phyloP scores from a whole-genome alignment of 108 stramenopile species.

The Fistulifera pelliculosa region DNA sequence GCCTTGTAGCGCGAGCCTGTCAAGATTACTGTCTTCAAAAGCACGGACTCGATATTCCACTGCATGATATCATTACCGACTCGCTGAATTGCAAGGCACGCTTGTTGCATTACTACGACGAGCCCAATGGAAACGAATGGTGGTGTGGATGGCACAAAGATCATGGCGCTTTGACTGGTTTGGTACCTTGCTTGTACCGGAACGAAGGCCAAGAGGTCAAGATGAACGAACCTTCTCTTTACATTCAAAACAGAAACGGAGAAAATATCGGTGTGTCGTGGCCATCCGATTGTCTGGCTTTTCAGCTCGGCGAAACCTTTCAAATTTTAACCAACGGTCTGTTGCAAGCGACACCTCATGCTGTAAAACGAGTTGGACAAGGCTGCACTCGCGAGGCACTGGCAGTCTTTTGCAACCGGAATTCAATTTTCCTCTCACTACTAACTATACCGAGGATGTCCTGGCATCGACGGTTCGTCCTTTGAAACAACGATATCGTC shows the following conservation, averaged over 20 bases:
- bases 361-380: conserved; percentile 19
- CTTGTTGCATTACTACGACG: conserved; percentile 76
- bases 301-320: conserved; percentile 84
- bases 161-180: conserved; percentile 76
- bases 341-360: conserved; percentile 88
- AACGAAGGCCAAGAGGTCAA: conserved; percentile 26
- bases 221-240: conserved; percentile 43
- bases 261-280: conserved; percentile 40
- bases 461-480: conserved; percentile 33
- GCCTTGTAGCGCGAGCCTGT: conserved; percentile 63
- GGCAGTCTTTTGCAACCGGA: too few species aligned
- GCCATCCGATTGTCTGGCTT: conserved; percentile 58
- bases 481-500: conserved; percentile 43
- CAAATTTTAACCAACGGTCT: conserved; percentile 84
- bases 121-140: conserved; percentile 13
- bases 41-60: not conserved
- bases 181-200: conserved; percentile 70
- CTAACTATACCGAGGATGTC: too few species aligned
- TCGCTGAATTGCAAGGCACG: conserved; percentile 60
- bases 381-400: not conserved
- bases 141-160: conserved; percentile 93
- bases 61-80: not conserved
- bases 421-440: too few species aligned
- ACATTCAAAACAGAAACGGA: conserved; percentile 60
- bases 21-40: conserved; percentile 11